Evolutionary conservation across 345 rosid species (phyloP).

Genomic region (Eucalyptus decipiens): DNA sequence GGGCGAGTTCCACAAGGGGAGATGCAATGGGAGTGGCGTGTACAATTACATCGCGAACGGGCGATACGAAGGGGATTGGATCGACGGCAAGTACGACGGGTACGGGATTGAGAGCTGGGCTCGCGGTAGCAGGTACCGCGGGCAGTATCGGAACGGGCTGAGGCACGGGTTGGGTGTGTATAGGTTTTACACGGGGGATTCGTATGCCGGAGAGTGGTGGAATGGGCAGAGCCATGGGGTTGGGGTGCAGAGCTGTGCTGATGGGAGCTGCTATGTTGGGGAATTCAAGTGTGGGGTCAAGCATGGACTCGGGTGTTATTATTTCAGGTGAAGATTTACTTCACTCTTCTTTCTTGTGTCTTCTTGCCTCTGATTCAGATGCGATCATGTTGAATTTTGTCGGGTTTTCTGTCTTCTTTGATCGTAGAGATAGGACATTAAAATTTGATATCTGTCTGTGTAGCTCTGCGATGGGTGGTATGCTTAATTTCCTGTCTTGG

Average conservation of each 20-base stretch:
- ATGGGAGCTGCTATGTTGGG: constrained; percentile 78
- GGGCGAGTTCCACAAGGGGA: constrained; percentile 82
- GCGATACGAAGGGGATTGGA: constrained; percentile 92
- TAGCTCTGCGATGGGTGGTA: background rate
- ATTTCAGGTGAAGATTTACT: constrained; percentile 50
- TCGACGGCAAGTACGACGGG: constrained; percentile 86
- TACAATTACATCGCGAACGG: constrained; percentile 68
- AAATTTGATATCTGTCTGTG: background rate
- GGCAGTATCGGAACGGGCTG: constrained; percentile 69
- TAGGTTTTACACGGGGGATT: constrained; percentile 84
- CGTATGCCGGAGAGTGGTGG: constrained; percentile 83
- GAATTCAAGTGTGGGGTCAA: constrained; percentile 83
- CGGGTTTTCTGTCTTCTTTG: background rate
- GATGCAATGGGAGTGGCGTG: constrained; percentile 89
- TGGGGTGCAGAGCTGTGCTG: constrained; percentile 82
- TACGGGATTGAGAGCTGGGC: constrained; percentile 92
- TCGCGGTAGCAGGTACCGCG: constrained; percentile 85
- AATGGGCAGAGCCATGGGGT: constrained; percentile 94
- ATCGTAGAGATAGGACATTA: background rate
- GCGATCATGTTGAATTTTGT: background rate
- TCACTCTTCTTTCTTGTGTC: background rate
- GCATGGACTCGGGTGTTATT: constrained; percentile 88
- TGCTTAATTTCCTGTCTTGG: background rate
- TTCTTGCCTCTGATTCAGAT: background rate
- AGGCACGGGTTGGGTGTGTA: constrained; percentile 83